Evolutionary conservation across 2,329 filamentous ascomycete genomes (phyloP).

Genomic region (Domatiomyces globalis): DNA sequence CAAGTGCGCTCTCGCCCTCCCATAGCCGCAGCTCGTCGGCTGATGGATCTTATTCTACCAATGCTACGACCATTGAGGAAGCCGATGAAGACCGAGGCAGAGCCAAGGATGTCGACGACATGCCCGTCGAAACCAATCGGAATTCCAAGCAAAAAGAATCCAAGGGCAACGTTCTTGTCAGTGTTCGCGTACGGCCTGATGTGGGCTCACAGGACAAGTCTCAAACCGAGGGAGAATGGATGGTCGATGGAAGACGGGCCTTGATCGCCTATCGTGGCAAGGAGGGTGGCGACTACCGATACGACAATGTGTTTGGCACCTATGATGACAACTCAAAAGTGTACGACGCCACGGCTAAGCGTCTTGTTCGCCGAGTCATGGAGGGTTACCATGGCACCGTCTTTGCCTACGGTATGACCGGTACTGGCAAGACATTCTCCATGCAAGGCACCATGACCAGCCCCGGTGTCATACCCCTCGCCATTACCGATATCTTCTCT

Average conservation of each 20-base stretch:
- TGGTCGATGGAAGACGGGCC: conserved; percentile 71
- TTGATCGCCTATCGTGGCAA: conserved; percentile 72
- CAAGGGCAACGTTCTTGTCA: conserved; percentile 92
- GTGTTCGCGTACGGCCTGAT: conserved; percentile 84
- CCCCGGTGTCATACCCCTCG: conserved; percentile 88
- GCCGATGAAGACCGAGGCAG: conserved; percentile 37
- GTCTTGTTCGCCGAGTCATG: conserved; percentile 91
- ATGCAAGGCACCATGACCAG: conserved; percentile 97
- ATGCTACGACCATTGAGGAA: conserved; percentile 78
- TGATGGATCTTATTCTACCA: conserved; percentile 83
- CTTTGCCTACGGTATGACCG: conserved; percentile 87
- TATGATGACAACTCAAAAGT: conserved; percentile 90
- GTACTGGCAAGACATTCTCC: conserved; percentile 96
- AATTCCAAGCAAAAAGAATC: conserved; percentile 44
- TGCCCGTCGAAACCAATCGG: conserved; percentile 20
- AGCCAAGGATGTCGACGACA: conserved; percentile 21
- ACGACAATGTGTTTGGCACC: conserved; percentile 93
- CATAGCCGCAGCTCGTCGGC: conserved; percentile 86
- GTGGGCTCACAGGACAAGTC: conserved; percentile 47
- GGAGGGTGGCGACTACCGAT: conserved; percentile 83
- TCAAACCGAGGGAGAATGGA: conserved; percentile 69
- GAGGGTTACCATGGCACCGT: conserved; percentile 75
- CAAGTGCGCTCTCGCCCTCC: conserved; percentile 66
- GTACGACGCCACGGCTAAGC: conserved; percentile 87
- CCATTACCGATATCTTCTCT: conserved; percentile 97